Evolutionary conservation across 2,329 filamentous ascomycete genomes (phyloP).

Genomic region (Beauveria asiatica): DNA sequence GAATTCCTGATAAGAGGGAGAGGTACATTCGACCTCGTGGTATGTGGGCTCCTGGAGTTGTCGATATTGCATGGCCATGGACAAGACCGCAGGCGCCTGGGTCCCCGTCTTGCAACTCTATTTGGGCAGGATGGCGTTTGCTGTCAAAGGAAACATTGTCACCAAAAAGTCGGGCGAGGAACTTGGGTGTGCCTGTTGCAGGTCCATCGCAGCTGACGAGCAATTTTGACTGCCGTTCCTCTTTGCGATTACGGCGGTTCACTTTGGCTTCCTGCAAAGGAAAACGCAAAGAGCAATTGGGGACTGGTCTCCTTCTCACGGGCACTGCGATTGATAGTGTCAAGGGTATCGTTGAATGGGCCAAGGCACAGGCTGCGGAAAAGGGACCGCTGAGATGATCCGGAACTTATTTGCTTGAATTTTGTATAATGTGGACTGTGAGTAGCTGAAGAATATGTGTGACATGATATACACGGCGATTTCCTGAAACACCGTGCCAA

Average conservation of each 20-base stretch:
- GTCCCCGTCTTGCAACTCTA: too few species aligned
- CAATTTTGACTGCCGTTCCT: slow-evolving; percentile 18
- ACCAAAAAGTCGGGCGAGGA: slow-evolving; percentile 25
- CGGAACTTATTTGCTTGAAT: too few species aligned
- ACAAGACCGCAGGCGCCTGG: too few species aligned
- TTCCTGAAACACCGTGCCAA: too few species aligned
- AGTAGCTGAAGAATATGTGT: too few species aligned
- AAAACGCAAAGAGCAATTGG: slow-evolving; percentile 21
- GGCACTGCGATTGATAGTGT: neutral
- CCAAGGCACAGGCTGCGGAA: neutral
- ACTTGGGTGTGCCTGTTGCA: slow-evolving; percentile 24
- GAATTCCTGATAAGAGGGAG: neutral
- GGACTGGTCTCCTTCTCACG: neutral
- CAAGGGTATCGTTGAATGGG: neutral
- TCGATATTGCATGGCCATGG: too few species aligned
- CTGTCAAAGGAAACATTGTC: slow-evolving; percentile 25
- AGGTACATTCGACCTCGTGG: neutral
- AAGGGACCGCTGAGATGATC: neutral
- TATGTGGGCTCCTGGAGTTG: neutral
- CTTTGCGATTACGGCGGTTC: slow-evolving; percentile 17
- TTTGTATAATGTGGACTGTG: neutral
- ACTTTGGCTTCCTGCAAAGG: slow-evolving; percentile 26
- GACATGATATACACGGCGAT: too few species aligned
- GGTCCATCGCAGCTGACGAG: slow-evolving; percentile 15
- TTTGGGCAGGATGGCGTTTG: slow-evolving; percentile 12